Evolutionary conservation across 441 rosid species (phyloP), one percentile per base, ranked within the genome.

Genomic region (Eutrema salsugineum): DNA sequence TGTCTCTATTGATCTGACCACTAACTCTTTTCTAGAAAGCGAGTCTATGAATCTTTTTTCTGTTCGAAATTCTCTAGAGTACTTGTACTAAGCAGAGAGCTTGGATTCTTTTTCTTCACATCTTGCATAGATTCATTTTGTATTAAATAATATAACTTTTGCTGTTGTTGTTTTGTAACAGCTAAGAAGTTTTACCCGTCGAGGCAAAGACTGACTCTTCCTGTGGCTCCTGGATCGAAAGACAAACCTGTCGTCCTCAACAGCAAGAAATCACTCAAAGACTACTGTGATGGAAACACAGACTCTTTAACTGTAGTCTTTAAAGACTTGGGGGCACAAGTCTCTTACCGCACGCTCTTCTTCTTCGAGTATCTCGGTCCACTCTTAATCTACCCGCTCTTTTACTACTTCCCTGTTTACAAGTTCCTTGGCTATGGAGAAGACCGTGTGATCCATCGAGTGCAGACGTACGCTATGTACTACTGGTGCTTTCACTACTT

Each of bases 321-420:
- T 76, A 94, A 90, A 87, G 99, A 94, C 81, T 81, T 94, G 66
- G 99, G 99, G 49, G 87, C 93, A n/a, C 99, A 94, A 86, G 96
- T 94, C 70, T 92, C 94, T n/a, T 92, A 94, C 78, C 89, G 88
- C 16, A 94, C 83, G 3, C 96, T 94, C 70, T 94, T 94, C 87
- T 92, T 94, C 93, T 94, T 71, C 0, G 99, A 94, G 76, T 94
- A 94, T 80, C 61, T 92, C 56, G 99, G 98, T 65, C 99, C 98
- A 49, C 73, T 94, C 81, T 43, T 94, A 40, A 82, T 94, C 72
- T 92, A 92, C 72, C 97, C 99, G 1, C 38, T 87, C 66, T 92
- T 92, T 73, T 92, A 94, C 88, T 90, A 76, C 90, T 85, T 87
- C 81, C 91, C 91, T 8, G 94, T 90, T 12, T 94, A 94, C 79